Base-by-base conservation (phyloP, 2,329 filamentous ascomycete species). In the Fusarium gaditjirri region DNA sequence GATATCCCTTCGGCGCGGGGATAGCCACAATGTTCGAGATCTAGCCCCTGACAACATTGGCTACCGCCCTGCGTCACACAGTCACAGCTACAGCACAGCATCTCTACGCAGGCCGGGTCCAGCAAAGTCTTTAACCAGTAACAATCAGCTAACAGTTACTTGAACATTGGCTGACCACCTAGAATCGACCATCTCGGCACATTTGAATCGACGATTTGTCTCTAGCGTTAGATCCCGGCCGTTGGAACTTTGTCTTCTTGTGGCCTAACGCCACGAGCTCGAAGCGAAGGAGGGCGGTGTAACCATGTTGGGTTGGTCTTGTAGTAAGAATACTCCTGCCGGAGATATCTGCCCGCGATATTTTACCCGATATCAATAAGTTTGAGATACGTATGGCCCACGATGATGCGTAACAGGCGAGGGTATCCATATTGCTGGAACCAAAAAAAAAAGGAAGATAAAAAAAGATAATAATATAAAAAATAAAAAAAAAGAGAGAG, bases 11-110 rank as follows among this genome's bases (percentile, higher is more conserved):
- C 39, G 54, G 50, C 21, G n/a, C 50, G 58, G 58, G 50, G 31
- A 33, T 27, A 27, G 21, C 50, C 44, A 58, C 57, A 68, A 55
- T 52, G 62, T 69, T 71, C 58, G 63, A 75, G 67, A 76, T 76
- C 66, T 65, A 67, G 55, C 61, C 69, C 69, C 65, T 74, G 73
- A 71, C 62, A 62, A 73, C 70, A 73, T 67, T 68, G 55, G 60
- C 64, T 60, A 36, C 33, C 39, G 64, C 33, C 47, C 44, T 50
- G 55, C 67, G 65, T 67, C 61, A 70, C 29, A 49, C 46, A 49
- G 46, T 49, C 25, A 29, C 25, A n/a, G 43, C 14, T 23, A 25
- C 42, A 43, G 42, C 21, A 53, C 65, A 36, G 54, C n/a, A 47
- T 65, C 36, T 39, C 61, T 57, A 61, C 44, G 43, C 46, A 53